Percentiles rank a stretch among this genome's conserved stretches.
Conservation (phyloP, 2,329 filamentous ascomycete genomes). For the Diplodia corticola region DNA sequence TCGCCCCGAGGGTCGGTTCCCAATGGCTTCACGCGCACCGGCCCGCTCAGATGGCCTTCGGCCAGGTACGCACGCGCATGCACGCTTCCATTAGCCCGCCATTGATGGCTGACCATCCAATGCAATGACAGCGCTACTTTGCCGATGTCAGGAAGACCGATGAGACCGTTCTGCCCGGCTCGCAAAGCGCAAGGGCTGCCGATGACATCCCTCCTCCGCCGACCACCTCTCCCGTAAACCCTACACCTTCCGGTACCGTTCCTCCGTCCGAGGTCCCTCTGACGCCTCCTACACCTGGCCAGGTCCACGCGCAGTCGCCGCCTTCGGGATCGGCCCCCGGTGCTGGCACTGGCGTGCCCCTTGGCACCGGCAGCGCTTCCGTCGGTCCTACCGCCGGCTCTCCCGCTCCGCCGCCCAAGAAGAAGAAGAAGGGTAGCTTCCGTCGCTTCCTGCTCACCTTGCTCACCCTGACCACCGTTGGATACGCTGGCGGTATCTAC, state of each 20-base stretch:
- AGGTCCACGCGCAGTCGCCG: constrained; percentile 41
- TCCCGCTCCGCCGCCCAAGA: constrained; percentile 51
- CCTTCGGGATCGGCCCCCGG: constrained; percentile 24
- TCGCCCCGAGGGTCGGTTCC: constrained; percentile 38
- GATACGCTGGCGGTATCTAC: constrained; percentile 86
- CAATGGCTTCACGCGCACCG: constrained; percentile 48
- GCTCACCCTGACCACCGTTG: constrained; percentile 71
- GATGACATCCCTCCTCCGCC: constrained; percentile 35
- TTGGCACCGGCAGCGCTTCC: constrained; percentile 45
- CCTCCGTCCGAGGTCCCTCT: constrained; percentile 52
- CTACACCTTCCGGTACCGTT: constrained; percentile 50
- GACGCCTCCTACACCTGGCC: constrained; percentile 46
- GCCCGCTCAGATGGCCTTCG: constrained; percentile 24
- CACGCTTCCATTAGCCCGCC: constrained; percentile 46
- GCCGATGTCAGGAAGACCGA: constrained; percentile 49
- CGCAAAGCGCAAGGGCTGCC: constrained; percentile 24
- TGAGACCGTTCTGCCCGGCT: constrained; percentile 39
- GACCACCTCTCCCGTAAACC: constrained; percentile 42
- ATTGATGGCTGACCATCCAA: constrained; percentile 42
- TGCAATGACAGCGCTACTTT: constrained; percentile 49
- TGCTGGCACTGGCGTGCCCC: constrained; percentile 39
- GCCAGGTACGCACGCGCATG: constrained; percentile 20
- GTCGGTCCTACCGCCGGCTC: constrained; percentile 37
- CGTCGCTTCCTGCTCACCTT: constrained; percentile 76
- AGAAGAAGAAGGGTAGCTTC: constrained; percentile 66